Evolutionary conservation across 2,329 filamentous ascomycete species (phyloP), one percentile per base, ranked within the genome.

Genomic region (Bipolaris victoriae): DNA sequence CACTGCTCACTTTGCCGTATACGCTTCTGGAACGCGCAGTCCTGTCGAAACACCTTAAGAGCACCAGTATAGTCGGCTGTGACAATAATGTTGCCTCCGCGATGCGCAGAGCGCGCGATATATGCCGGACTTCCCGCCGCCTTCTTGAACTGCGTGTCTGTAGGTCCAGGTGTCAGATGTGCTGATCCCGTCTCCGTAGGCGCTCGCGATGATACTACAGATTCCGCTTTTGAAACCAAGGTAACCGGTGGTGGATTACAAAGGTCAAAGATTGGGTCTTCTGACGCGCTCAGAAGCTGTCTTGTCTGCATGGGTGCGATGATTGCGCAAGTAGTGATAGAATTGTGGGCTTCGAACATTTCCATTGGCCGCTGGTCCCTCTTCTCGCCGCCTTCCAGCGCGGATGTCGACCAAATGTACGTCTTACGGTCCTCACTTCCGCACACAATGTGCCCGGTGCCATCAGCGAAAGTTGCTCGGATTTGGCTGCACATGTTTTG

Each of bases 31-130:
- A 85, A 91, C 0, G 94, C 95, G 72, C 94, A 97, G 73, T 99
- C 95, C 76, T 98, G 94, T 18, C 95, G 86, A 72, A 97, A 97
- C 0, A 98, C 90, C 73, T 97, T 97, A 78, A 99, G 95, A 24
- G 87, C 86, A 35, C 95, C 95, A 0, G 87, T 88, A 67, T 92
- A 91, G 73, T 97, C 94, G 1, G 93, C 91, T 0, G 94, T 96
- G 48, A 98, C 86, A 54, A 99, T 88, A 61, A 99, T 97, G 68
- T 97, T 91, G 24, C 95, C 95, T 58, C 88, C 88, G 13, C 82
- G 79, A 72, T 99, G 95, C 15, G 84, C 84, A 6, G 88, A 89
- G 15, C 92, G 87, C 10, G 91, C 84, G 35, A 93, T 77, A 68
- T 96, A 97, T 0, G 88, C 86, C 0, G 92, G 90, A 1, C 88